Percentiles rank a stretch among this genome's conserved stretches.
Evolutionary conservation across 108 stramenopile species (phyloP).

Genomic region (Fragilariopsis cylindrus): DNA sequence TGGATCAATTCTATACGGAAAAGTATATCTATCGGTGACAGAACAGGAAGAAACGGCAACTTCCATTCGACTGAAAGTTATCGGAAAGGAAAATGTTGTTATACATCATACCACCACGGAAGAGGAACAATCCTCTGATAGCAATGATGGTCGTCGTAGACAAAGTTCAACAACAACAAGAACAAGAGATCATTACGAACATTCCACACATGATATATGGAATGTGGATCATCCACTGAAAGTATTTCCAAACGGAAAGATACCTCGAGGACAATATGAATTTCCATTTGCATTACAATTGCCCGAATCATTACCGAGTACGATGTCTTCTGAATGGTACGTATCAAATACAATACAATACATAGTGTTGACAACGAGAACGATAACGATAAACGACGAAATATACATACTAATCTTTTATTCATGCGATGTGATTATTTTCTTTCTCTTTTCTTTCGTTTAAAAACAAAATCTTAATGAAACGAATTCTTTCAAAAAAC

Average conservation of each 20-base stretch:
- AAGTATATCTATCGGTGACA: slow-evolving; percentile 17
- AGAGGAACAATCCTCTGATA: not conserved
- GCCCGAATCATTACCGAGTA: slow-evolving; percentile 19
- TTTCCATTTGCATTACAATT: slow-evolving; percentile 23
- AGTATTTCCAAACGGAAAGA: slow-evolving; percentile 5
- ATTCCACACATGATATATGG: slow-evolving; percentile 6
- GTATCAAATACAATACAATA: not conserved
- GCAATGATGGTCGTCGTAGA: not conserved
- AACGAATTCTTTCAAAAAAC: not conserved
- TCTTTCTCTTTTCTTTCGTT: no score
- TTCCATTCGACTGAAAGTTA: not conserved
- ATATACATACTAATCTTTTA: no score
- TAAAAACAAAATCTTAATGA: not conserved
- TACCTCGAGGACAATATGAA: slow-evolving; percentile 27
- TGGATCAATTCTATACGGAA: slow-evolving; percentile 14
- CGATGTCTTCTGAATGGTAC: slow-evolving; percentile 7
- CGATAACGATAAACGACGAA: not conserved
- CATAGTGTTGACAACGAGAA: not conserved
- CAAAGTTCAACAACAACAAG: not conserved
- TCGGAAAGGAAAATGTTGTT: slow-evolving; percentile 18
- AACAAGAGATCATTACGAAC: slow-evolving; percentile 29
- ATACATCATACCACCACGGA: slow-evolving; percentile 14
- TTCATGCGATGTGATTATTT: not conserved
- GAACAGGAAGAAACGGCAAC: not conserved
- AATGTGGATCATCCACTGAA: slow-evolving; percentile 24